phyloP scores from a whole-genome alignment of 768 basidiomycete species.

The Baorangia bicolor region DNA sequence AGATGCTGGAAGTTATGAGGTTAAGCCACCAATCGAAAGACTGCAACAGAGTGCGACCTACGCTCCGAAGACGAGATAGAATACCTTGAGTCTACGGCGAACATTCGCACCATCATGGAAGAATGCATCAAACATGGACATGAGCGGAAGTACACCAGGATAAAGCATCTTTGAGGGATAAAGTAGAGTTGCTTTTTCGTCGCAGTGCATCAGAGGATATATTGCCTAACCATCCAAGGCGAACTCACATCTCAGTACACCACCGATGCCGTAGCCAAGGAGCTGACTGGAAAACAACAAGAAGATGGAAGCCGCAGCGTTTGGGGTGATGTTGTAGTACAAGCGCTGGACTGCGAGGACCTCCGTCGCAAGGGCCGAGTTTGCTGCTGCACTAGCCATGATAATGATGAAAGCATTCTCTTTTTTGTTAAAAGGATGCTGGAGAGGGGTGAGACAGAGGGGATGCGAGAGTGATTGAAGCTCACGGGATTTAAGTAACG shows the following conservation, averaged over 20 bases:
- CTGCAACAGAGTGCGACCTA: constrained; percentile 32
- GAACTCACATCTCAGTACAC: constrained; percentile 46
- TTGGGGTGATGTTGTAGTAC: constrained; percentile 53
- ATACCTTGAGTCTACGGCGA: constrained; percentile 39
- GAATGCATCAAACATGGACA: constrained; percentile 34
- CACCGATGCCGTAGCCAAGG: constrained; percentile 56
- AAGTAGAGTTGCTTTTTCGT: constrained; percentile 28
- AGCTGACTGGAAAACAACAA: constrained; percentile 36
- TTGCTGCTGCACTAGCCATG: constrained; percentile 55
- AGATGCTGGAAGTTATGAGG: constrained; percentile 29
- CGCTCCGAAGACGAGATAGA: constrained; percentile 24
- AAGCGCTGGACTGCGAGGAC: constrained; percentile 53
- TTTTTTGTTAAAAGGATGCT: constrained; percentile 61
- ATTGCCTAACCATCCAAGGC: not conserved
- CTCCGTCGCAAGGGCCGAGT: constrained; percentile 52
- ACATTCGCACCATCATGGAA: constrained; percentile 41
- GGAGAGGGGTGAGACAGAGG: not conserved
- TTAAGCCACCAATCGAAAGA: not conserved
- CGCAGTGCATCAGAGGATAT: not conserved
- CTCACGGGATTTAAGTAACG: constrained; percentile 51
- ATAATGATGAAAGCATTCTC: constrained; percentile 59
- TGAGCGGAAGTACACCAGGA: constrained; percentile 30
- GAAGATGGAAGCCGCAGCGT: constrained; percentile 45
- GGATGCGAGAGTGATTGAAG: not conserved
- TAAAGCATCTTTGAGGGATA: constrained; percentile 48